Evolutionary conservation across 139 green algal genomes (phyloP).

Genomic region (Gonium pectorale): DNA sequence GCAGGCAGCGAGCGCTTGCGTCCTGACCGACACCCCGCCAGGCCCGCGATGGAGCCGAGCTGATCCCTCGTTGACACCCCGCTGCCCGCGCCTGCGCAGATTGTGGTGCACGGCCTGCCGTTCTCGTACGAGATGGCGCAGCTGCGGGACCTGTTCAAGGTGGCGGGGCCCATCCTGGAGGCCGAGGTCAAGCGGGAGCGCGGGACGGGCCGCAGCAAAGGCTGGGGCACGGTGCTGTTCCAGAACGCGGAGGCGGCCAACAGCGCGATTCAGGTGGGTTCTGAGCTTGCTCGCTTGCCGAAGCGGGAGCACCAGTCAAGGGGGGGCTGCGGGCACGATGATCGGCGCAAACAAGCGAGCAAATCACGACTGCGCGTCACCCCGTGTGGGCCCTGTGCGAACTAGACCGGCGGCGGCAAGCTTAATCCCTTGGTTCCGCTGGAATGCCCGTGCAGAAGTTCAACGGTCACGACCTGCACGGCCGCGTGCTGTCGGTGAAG

Average conservation of each 20-base stretch:
- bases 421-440: no score
- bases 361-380: no score
- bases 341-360: no score
- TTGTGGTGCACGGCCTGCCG: constrained; percentile 80
- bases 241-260: constrained; percentile 46
- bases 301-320: no score
- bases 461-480: constrained; percentile 83
- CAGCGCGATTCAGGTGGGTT: constrained; percentile 51
- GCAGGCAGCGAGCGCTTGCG: no score
- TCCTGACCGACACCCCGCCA: no score
- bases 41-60: no score
- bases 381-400: no score
- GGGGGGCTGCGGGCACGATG: no score
- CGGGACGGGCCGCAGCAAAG: constrained; percentile 51
- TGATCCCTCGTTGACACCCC: no score
- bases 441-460: constrained; percentile 56
- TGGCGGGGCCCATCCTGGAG: constrained; percentile 52
- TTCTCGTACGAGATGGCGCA: constrained; percentile 63
- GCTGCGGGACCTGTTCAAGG: constrained; percentile 66
- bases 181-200: constrained; percentile 63
- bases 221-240: constrained; percentile 65
- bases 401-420: no score
- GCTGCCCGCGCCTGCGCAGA: constrained; percentile 45
- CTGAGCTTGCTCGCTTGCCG: no score
- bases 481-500: constrained; percentile 82